Conservation (phyloP, 2,329 filamentous ascomycete genomes). For the Stenocarpella maydis region DNA sequence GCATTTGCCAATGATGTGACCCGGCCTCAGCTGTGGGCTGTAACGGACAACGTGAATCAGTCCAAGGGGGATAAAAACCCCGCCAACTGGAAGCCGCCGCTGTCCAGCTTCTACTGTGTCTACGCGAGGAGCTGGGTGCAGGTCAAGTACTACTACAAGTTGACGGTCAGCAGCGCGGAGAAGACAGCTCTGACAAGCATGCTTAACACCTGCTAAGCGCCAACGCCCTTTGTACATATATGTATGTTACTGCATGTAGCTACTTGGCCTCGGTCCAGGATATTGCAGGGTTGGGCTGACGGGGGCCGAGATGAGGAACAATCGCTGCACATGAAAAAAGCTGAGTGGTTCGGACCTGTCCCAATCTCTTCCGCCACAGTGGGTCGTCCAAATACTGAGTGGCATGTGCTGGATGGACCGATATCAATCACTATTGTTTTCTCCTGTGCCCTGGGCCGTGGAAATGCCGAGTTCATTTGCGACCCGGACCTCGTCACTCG, state of each 20-base stretch:
- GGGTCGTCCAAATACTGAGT: background rate
- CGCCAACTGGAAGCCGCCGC: conserved; percentile 78
- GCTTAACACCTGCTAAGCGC: conserved; percentile 67
- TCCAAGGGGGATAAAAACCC: conserved; percentile 77
- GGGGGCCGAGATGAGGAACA: background rate
- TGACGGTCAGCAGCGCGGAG: conserved; percentile 77
- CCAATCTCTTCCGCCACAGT: conserved; percentile 1
- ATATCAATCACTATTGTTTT: conserved; percentile 19
- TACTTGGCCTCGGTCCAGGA: background rate
- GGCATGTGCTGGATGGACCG: background rate
- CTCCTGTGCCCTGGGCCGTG: background rate
- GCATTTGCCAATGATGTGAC: conserved; percentile 80
- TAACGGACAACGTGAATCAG: conserved; percentile 80
- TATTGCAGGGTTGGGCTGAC: background rate
- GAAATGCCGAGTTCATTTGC: background rate
- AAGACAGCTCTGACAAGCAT: conserved; percentile 72
- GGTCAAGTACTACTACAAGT: conserved; percentile 76
- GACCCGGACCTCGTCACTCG: background rate
- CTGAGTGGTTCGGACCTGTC: background rate
- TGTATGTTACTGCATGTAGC: background rate
- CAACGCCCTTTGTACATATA: background rate
- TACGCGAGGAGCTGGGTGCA: conserved; percentile 81
- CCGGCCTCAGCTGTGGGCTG: conserved; percentile 79
- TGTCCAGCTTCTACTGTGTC: conserved; percentile 76
- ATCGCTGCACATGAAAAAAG: background rate